Percentiles rank a stretch among this genome's conserved stretches.
Evolutionary conservation across 208 protist genomes (phyloP).

Genomic region (Acanthamoeba royreba): DNA sequence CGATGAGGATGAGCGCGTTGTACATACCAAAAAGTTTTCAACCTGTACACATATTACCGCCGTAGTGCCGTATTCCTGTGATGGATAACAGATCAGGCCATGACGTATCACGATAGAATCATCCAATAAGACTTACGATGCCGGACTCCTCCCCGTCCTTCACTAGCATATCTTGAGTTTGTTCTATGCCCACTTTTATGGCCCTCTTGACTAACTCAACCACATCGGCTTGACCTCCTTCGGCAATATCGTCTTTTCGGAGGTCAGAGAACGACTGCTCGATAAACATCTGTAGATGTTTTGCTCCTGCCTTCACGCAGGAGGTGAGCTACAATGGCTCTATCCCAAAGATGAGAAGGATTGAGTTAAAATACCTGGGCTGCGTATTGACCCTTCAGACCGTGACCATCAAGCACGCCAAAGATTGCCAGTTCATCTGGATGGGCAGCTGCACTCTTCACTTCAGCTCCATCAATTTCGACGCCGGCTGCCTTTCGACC

Average conservation of each 20-base stretch:
- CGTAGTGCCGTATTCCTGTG: constrained; percentile 36
- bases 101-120: not conserved
- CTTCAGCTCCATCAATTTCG: not conserved
- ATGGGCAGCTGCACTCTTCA: too few relatives aligned
- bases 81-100: not conserved
- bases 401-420: constrained; percentile 37
- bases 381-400: not conserved
- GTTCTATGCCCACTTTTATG: not conserved
- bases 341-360: not conserved
- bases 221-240: not conserved
- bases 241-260: not conserved
- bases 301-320: not conserved
- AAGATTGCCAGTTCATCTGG: not conserved
- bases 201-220: not conserved
- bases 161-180: not conserved
- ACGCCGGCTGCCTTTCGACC: not conserved
- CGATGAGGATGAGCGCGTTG: not conserved
- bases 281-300: not conserved
- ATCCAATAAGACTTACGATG: not conserved
- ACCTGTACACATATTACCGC: not conserved
- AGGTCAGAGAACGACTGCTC: not conserved
- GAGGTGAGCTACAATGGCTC: not conserved
- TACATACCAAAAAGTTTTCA: not conserved
- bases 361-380: not conserved
- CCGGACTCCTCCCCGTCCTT: not conserved